Evolutionary conservation across 164 flowering plant genomes (phyloP), one percentile per base, ranked within the genome.

Genomic region (Vitis rupestris): DNA sequence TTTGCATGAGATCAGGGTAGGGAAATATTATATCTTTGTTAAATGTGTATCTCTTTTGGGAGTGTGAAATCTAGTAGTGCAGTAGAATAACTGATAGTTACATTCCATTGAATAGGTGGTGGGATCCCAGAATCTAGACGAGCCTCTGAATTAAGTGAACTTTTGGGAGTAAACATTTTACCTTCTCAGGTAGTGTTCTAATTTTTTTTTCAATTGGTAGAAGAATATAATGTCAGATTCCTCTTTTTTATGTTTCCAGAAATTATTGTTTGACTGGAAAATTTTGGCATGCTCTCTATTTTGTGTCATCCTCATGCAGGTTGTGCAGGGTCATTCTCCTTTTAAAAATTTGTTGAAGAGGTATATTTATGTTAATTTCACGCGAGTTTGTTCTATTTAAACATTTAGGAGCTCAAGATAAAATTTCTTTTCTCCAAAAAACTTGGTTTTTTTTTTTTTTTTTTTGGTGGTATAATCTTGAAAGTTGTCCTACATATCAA

Each of bases 301-400:
- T 59, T 61, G 0, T 70, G 9, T 12, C 10, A 47, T 62, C 63
- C 23, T 64, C 54, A n/a, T 74, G 68, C 71, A 80, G 83, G 78
- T 80, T 58, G 64, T 80, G 55, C 83, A 80, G 51, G 80, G 80
- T 49, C 83, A 77, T 27, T 68, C 83, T 9, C 70, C 80, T 71
- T 77, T 80, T 58, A 76, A 70, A 63, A 65, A 66, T 49, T 63
- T 80, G 65, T 56, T 69, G 69, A 70, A 62, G 9, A 76, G 77
- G 80, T 79, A 67, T 48, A 17, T 44, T 4, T 54, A 17, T 50
- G 50, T 50, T 12, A 2, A 14, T 56, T 37, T 44, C 48, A 9
- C 47, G 69, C 8, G n/a, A 53, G 17, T 66, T 31, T 64, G 27
- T 50, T 48, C 54, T 17, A 64, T 50, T 55, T 64, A 50, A 17